These are phyloP conservation scores for Macrophomina tecta DNA, from an alignment of 2,329 filamentous ascomycete genomes.

Conservation along the genomic window DNA sequence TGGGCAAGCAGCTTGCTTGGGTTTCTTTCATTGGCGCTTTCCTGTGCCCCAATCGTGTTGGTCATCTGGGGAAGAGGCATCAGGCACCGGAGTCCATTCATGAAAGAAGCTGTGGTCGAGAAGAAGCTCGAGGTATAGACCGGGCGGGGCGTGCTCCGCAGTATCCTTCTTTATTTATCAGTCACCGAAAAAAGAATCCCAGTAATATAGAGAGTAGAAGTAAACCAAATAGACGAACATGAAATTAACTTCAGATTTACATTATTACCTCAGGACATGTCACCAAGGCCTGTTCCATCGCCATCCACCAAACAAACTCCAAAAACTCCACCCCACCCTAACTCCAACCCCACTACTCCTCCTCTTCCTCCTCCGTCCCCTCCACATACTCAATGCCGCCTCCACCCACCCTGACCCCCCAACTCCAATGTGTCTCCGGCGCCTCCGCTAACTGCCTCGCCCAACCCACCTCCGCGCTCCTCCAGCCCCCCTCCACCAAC, in stretches of 20 bases:
- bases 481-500: constrained; percentile 41
- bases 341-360: too few species aligned
- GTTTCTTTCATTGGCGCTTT: constrained; percentile 52
- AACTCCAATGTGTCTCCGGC: constrained; percentile 41
- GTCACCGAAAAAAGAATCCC: too few species aligned
- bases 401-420: constrained; percentile 39
- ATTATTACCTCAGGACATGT: too few species aligned
- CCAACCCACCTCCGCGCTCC: constrained; percentile 36
- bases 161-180: too few species aligned
- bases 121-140: background rate
- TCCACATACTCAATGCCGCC: background rate
- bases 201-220: too few species aligned
- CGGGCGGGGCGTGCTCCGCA: background rate
- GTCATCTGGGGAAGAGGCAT: constrained; percentile 51
- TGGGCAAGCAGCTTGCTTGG: constrained; percentile 58
- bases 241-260: too few species aligned
- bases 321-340: too few species aligned
- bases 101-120: constrained; percentile 38
- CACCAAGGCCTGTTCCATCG: too few species aligned
- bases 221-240: too few species aligned
- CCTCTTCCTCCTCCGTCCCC: too few species aligned
- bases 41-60: constrained; percentile 53
- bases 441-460: constrained; percentile 39
- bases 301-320: too few species aligned
- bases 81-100: constrained; percentile 46